Base-by-base conservation (phyloP, 2,329 filamentous ascomycete genomes). In the Diaporthe citrichinensis region DNA sequence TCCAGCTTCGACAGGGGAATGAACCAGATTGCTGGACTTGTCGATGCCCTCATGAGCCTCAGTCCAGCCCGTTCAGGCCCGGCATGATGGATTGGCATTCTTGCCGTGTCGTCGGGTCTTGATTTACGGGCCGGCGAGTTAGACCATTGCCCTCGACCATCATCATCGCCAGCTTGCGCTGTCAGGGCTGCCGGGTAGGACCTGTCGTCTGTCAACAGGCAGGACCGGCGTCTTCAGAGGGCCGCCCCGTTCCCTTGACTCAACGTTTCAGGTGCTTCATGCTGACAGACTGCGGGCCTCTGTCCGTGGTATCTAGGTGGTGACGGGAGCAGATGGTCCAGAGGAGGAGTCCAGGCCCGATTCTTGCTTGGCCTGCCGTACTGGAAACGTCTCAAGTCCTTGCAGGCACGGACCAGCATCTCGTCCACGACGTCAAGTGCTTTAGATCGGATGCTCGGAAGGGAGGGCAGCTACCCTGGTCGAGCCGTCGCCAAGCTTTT, bases 361-460 rank as follows among this genome's bases (percentile, higher is more conserved):
- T 68, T 68, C 8, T 28, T 53, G 65, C 61, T 68, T 68, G 46
- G 28, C 46, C 23, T 68, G 46, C 31, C 46, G 65, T 10, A 53
- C 65, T 23, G 65, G 65, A 69, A 55, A 55, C 65, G 65, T 69
- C 65, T 69, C 65, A 69, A 69, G 49, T 69, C 65, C 65, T 55
- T 69, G 65, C 15, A 69, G n/a, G 65, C 65, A 69, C 65, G 65
- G 65, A 41, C 65, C 65, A 69, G 34, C 46, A 69, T 55, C 65
- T 39, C n/a, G 65, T 23, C 49, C 46, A 41, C 46, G 49, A 69
- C 65, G 46, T 68, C 44, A 51, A 55, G 49, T 69, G 65, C 65
- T 69, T 69, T 69, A 69, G 65, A 53, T 69, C 65, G 65, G 65
- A 69, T 69, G 65, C 49, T 69, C 65, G 65, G 65, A 69, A 55